Percentiles rank a stretch among this genome's conserved stretches.
These are phyloP conservation scores for Lachancea sp. DNA, from an alignment of 805 yeast species.

Conservation along the genomic window DNA sequence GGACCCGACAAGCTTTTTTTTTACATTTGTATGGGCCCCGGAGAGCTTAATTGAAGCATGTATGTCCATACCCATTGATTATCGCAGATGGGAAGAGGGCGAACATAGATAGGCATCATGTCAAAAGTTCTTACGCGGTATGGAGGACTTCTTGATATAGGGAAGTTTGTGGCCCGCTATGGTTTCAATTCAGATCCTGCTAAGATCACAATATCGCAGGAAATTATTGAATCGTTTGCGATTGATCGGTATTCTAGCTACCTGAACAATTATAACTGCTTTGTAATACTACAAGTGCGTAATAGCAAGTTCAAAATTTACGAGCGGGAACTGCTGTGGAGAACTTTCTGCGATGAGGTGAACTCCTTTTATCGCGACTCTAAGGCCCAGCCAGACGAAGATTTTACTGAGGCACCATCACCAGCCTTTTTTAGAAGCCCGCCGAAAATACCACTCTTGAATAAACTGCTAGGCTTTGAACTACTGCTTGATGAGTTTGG, in stretches of 20 bases:
- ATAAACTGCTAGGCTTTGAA: background rate
- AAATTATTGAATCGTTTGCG: background rate
- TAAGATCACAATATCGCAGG: background rate
- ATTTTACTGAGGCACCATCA: background rate
- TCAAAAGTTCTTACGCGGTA: background rate
- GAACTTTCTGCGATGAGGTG: conserved; percentile 1
- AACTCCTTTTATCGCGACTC: background rate
- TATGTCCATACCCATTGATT: too few relatives aligned
- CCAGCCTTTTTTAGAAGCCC: conserved; percentile 4
- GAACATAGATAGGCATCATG: background rate
- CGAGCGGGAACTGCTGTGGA: background rate
- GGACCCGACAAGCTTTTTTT: too few relatives aligned
- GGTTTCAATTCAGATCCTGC: background rate
- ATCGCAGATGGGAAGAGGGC: too few relatives aligned
- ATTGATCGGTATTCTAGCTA: conserved; percentile 10
- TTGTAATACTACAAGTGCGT: conserved; percentile 14
- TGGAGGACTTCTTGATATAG: background rate
- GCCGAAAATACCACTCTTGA: background rate
- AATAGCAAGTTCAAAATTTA: background rate
- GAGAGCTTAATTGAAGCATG: too few relatives aligned
- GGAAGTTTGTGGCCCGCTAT: conserved; percentile 1
- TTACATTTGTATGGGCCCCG: too few relatives aligned
- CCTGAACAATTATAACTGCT: conserved; percentile 12
- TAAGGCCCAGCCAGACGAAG: background rate
- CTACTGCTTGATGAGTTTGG: background rate